Evolutionary conservation across 176 grass and related monocot species (phyloP), one percentile per base, ranked within the genome.

Genomic region (Elaeis guineensis): DNA sequence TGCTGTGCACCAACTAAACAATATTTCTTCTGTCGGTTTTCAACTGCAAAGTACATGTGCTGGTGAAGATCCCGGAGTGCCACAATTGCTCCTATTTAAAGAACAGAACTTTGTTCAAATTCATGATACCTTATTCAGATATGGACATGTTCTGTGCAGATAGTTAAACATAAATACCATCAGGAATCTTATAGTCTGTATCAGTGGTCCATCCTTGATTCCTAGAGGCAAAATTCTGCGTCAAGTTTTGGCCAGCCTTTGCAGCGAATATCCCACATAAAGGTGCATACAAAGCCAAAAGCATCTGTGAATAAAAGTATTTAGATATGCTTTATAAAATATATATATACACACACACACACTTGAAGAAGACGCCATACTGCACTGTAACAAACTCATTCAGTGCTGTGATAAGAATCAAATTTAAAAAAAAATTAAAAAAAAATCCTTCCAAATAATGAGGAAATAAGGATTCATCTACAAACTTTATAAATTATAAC

Each of bases 41-140:
- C 85, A 28, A 87, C 57, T 59, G 83, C 78, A 64, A 81, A 71
- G 62, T 92, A 92, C 89, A 87, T 76, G 65, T 92, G 89, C 49
- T 87, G 83, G 54, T 81, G 64, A 74, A 92, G 63, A 80, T 92
- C 89, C 77, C 75, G 78, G 67, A 92, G 72, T 57, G 77, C 73
- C 58, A 92, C 83, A 61, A 92, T 84, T 75, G 89, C 80, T 72
- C 89, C 83, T 92, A 54, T 80, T 77, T 44, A 44, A 44, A 64
- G 57, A 52, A 52, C 73, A 86, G 19, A 49, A 48, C 25, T 77
- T 80, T 67, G 22, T 8, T 74, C 6, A 66, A 50, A 17, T n/a
- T n/a, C 16, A 35, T 52, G 17, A 50, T 66, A 66, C 16, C 15
- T 20, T 15, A 66, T 19, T 21, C 16, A 66, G 15, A 66, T 66